Conservation (phyloP, 345 rosid species). For the Euphorbia lathyris region DNA sequence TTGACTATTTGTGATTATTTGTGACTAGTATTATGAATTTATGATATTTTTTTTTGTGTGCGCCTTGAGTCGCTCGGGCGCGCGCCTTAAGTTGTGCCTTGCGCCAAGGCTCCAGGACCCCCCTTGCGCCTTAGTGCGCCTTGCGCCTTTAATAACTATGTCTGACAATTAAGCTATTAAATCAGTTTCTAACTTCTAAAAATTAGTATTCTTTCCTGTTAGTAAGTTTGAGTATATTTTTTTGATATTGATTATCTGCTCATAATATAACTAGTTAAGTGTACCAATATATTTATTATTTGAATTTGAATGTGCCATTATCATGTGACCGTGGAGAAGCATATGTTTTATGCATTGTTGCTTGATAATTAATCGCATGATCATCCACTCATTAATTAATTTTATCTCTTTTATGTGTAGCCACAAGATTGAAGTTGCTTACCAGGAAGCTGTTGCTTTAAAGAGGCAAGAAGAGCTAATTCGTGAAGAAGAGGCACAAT, state of each 20-base stretch:
- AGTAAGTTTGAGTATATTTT: neutral
- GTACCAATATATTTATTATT: neutral
- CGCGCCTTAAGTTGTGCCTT: too few relatives aligned
- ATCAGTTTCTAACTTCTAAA: neutral
- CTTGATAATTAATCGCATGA: neutral
- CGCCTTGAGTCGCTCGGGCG: too few relatives aligned
- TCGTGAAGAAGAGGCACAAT: constrained; percentile 89
- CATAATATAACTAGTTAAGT: neutral
- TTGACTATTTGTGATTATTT: too few relatives aligned
- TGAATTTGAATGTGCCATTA: neutral
- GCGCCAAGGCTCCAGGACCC: too few relatives aligned
- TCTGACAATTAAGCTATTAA: neutral
- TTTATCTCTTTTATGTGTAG: constrained; percentile 37
- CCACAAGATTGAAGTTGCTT: constrained; percentile 82
- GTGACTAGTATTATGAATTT: too few relatives aligned
- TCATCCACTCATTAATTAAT: neutral
- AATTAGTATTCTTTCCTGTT: neutral
- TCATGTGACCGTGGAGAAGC: neutral
- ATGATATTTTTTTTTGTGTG: too few relatives aligned
- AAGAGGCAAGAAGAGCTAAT: constrained; percentile 94
- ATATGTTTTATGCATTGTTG: constrained; percentile 1
- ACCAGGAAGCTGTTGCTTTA: constrained; percentile 93
- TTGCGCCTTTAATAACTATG: too few relatives aligned
- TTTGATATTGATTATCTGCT: neutral
- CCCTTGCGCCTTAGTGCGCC: too few relatives aligned